Percentiles rank a stretch among this genome's conserved stretches.
Conservation (phyloP, 2,329 filamentous ascomycete species). For the Monilinia fructigena region DNA sequence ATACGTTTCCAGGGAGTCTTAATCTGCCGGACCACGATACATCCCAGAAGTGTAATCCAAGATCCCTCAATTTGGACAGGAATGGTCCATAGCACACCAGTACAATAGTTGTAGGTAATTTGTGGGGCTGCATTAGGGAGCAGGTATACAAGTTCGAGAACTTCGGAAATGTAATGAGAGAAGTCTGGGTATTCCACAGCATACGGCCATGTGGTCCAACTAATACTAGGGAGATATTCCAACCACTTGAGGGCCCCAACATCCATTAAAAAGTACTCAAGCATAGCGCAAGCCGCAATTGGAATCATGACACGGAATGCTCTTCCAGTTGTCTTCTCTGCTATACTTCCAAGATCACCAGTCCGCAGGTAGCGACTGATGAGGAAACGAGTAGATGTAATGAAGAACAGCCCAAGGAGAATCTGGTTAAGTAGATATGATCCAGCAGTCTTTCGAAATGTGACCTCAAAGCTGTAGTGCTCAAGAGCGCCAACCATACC, state of each 20-base stretch:
- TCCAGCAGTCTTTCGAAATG: conserved; percentile 44
- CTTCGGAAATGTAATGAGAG: conserved; percentile 45
- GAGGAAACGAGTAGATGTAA: conserved; percentile 49
- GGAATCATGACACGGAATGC: conserved; percentile 49
- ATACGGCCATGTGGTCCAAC: conserved; percentile 50
- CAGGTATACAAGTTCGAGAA: conserved; percentile 47
- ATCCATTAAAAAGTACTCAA: conserved; percentile 50
- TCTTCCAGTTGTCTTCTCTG: conserved; percentile 46
- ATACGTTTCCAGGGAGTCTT: conserved; percentile 49
- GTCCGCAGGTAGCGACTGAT: conserved; percentile 45
- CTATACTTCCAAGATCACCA: conserved; percentile 46
- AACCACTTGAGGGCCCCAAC: conserved; percentile 45
- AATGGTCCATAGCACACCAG: conserved; percentile 51
- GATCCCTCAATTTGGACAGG: conserved; percentile 49
- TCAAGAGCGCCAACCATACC: conserved; percentile 41
- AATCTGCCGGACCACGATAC: conserved; percentile 47
- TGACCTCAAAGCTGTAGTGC: conserved; percentile 44
- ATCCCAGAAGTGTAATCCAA: conserved; percentile 45
- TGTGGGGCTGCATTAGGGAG: conserved; percentile 49
- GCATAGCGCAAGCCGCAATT: conserved; percentile 44
- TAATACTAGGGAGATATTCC: conserved; percentile 47
- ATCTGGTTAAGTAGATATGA: conserved; percentile 48
- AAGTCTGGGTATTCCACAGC: conserved; percentile 44
- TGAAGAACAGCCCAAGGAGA: conserved; percentile 51
- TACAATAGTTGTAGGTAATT: conserved; percentile 50